Base-by-base conservation (phyloP, 371 early-diverging fungal genomes). In the Mortierella sp. region DNA sequence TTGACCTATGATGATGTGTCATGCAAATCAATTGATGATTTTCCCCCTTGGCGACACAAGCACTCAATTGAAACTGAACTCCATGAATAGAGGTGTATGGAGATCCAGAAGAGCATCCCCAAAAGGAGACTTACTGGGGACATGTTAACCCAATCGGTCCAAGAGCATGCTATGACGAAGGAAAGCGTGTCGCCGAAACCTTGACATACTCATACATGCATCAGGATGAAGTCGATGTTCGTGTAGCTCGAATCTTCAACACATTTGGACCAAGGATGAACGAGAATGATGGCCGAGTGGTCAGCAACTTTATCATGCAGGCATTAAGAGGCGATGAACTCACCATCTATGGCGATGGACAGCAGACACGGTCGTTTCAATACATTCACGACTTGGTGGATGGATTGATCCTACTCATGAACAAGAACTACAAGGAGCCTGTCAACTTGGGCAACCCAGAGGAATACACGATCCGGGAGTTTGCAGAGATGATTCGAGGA, bases 131-230 rank as follows among this genome's bases (percentile, higher is more conserved):
- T 1, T 94, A 94, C 67, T 94, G 94, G 94, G 95, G 90, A 14
- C 86, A 92, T 81, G 94, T 95, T 31, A 95, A 95, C 77, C 95
- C 94, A 5, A 89, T 88, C 58, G 90, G 90, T 9, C 94, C 94
- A 9, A 82, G 95, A 57, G 94, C 95, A 16, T 95, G 95, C 68
- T 95, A 95, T 79, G 95, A 95, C 62, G 95, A 95, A 83, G 95
- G 94, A 31, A 95, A 95, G 68, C 86, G 95, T 25, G 91, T 93
- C 21, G 93, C 94, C 31, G 95, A 95, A 67, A 94, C 95, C 6
- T 72, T 95, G 41, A 91, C 94, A 0, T 95, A 92, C 73, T 84
- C 91, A 1, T 95, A 93, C 67, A 88, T 87, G 81, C 81, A 88
- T 55, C 92, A 93, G 61, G 91, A 92, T 53, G 82, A 85, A 54